Evolutionary conservation across 225 moss, liverwort and hornwort species (phyloP).

Genomic region (Polytrichum commune): DNA sequence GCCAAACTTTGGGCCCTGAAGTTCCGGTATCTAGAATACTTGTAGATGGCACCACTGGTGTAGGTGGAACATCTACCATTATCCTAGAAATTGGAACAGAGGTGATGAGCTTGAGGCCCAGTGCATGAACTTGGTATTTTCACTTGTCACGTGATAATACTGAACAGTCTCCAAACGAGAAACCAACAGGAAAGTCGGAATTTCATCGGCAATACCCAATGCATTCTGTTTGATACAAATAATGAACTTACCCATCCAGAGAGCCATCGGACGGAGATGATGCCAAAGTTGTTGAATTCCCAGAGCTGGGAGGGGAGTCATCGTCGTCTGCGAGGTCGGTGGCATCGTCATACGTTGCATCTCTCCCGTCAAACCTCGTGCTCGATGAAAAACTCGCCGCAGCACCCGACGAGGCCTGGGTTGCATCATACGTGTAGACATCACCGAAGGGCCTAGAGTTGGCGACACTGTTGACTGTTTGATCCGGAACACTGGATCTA

Average conservation of each 20-base stretch:
- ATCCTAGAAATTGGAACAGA: neutral
- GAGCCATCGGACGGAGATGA: neutral
- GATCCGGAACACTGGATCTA: neutral
- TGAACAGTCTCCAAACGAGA: too few species aligned
- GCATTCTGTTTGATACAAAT: too few species aligned
- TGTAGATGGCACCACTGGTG: too few species aligned
- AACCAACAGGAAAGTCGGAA: too few species aligned
- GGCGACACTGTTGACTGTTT: neutral
- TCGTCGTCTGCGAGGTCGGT: neutral
- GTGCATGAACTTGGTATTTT: too few species aligned
- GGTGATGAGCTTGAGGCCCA: too few species aligned
- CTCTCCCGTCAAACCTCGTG: neutral
- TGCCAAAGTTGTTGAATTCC: neutral
- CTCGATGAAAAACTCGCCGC: neutral
- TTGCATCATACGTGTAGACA: neutral
- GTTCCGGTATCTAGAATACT: too few species aligned
- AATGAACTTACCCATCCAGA: too few species aligned
- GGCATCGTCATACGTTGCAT: constrained; percentile 1
- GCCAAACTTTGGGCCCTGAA: too few species aligned
- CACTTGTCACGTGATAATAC: too few species aligned
- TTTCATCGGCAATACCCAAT: too few species aligned
- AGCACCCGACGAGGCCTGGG: neutral
- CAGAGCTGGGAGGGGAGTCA: neutral
- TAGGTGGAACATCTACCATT: too few species aligned
- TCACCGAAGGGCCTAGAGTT: neutral